phyloP scores from a whole-genome alignment of 768 basidiomycete species.

The Lactarius tabidus region DNA sequence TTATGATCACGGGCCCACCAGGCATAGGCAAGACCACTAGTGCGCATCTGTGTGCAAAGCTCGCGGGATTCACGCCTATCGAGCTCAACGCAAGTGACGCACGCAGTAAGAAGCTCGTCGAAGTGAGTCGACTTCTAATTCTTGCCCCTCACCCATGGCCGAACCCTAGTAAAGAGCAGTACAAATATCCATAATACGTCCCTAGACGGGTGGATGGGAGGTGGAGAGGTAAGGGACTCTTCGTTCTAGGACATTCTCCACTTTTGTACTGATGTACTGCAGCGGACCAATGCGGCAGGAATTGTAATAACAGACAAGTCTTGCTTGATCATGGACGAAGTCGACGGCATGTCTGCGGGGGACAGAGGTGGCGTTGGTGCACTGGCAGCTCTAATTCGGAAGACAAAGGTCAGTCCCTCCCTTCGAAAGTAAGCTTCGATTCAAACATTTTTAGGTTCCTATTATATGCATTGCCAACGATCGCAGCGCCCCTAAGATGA shows the following conservation, averaged over 20 bases:
- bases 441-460: conserved; percentile 58
- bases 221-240: conserved; percentile 41
- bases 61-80: conserved; percentile 89
- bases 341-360: conserved; percentile 98
- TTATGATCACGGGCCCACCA: conserved; percentile 89
- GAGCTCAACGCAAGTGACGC: conserved; percentile 96
- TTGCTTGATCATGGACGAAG: conserved; percentile 98
- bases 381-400: conserved; percentile 85
- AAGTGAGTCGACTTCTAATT: conserved; percentile 46
- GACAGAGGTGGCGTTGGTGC: conserved; percentile 97
- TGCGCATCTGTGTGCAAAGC: conserved; percentile 86
- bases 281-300: conserved; percentile 65
- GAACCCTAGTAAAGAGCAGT: conserved; percentile 50
- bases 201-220: conserved; percentile 79
- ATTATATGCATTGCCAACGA: conserved; percentile 99
- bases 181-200: conserved; percentile 90
- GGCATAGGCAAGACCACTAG: conserved; percentile 98
- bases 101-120: conserved; percentile 93
- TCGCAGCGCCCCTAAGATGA: conserved; percentile 79
- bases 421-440: background rate
- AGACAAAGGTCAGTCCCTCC: conserved; percentile 62
- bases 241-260: background rate
- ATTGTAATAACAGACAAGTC: conserved; percentile 72
- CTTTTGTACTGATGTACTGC: background rate
- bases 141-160: background rate